A percentile compares a stretch with the other conserved stretches of the same genome.
Evolutionary conservation across 1,284 basidiomycete species (phyloP).

Genomic region (Tetrapyrgos nigripes): DNA sequence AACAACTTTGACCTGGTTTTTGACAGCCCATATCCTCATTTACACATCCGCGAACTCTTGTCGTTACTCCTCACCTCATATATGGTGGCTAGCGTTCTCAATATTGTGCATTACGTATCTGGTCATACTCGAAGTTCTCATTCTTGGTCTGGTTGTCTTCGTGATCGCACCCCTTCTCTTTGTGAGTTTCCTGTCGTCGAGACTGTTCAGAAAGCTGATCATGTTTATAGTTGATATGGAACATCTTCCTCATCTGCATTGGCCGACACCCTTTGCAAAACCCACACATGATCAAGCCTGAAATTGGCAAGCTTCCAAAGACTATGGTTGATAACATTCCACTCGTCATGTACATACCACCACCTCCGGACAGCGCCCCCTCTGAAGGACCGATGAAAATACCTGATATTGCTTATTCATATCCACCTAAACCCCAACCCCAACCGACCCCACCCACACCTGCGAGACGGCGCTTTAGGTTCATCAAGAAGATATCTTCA

Average conservation of each 20-base stretch:
- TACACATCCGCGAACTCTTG: conserved; percentile 78
- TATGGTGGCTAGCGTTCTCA: conserved; percentile 84
- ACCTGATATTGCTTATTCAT: conserved; percentile 54
- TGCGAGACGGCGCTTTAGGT: conserved; percentile 57
- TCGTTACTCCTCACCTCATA: conserved; percentile 70
- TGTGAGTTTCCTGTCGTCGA: conserved; percentile 49
- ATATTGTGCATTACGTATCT: conserved; percentile 82
- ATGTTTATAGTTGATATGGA: conserved; percentile 67
- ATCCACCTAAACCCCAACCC: conserved; percentile 58
- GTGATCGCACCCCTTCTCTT: conserved; percentile 78
- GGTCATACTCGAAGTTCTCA: conserved; percentile 73
- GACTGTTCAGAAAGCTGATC: background rate
- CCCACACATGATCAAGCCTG: conserved; percentile 72
- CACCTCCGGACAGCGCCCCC: conserved; percentile 60
- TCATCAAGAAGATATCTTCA: conserved; percentile 37
- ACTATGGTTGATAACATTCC: conserved; percentile 77
- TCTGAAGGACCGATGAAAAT: conserved; percentile 42
- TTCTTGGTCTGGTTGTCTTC: conserved; percentile 76
- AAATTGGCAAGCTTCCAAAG: conserved; percentile 75
- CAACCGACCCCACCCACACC: conserved; percentile 23
- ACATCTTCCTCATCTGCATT: conserved; percentile 74
- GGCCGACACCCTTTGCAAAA: conserved; percentile 80
- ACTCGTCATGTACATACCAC: conserved; percentile 81
- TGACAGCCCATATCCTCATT: conserved; percentile 77
- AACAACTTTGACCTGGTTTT: conserved; percentile 78